Percentiles rank a stretch among this genome's conserved stretches.
Evolutionary conservation across 2,329 filamentous ascomycete species (phyloP).

Genomic region (Golovinomyces cichoracearum): DNA sequence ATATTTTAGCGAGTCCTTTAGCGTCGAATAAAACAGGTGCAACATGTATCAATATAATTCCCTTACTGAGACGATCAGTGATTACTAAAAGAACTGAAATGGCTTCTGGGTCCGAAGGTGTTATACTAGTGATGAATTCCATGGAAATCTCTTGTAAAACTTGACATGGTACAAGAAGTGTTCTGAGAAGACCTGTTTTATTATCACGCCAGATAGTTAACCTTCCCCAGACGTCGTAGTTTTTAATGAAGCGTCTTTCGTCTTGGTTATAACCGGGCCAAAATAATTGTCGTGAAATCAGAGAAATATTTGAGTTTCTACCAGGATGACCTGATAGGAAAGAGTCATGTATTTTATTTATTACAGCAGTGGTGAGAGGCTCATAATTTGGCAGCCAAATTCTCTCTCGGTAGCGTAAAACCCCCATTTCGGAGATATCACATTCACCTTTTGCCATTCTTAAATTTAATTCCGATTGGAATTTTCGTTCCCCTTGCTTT

Average conservation of each 20-base stretch:
- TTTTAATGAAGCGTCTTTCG: constrained; percentile 1
- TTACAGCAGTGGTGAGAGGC: not conserved
- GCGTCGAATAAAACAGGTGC: too few species aligned
- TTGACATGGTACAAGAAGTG: not conserved
- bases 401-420: not conserved
- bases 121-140: constrained; percentile 1
- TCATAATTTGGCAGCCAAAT: not conserved
- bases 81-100: not conserved
- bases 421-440: not conserved
- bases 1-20: not conserved
- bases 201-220: constrained; percentile 1
- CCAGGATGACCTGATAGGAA: not conserved
- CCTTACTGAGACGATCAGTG: not conserved
- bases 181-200: constrained; percentile 2
- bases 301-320: not conserved
- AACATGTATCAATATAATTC: not conserved
- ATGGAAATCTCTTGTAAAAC: constrained; percentile 4
- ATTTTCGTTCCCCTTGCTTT: not conserved
- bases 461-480: not conserved
- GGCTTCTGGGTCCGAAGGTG: not conserved
- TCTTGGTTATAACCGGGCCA: not conserved
- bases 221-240: constrained; percentile 1
- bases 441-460: not conserved
- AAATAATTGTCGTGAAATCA: not conserved
- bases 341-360: not conserved